phyloP scores from a whole-genome alignment of 176 grass and related monocot genomes.

The Phragmites australis region DNA sequence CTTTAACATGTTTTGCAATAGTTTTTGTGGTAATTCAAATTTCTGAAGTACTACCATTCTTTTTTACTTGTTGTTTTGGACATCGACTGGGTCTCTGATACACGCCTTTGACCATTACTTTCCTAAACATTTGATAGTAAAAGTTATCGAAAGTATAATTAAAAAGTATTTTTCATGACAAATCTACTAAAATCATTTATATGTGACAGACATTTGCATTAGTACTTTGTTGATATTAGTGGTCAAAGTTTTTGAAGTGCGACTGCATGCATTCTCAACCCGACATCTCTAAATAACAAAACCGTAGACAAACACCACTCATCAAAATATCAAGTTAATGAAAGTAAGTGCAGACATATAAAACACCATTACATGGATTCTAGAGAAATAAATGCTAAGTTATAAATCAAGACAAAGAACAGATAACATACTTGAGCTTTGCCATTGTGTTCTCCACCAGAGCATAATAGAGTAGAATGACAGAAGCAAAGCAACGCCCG shows the following conservation, averaged over 20 bases:
- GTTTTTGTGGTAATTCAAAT: background rate
- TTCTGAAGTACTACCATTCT: background rate
- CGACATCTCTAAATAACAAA: background rate
- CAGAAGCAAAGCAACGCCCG: conserved; percentile 77
- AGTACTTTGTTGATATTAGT: background rate
- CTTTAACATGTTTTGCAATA: conserved; percentile 1
- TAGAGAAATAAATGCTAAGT: conserved; percentile 23
- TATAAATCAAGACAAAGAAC: conserved; percentile 37
- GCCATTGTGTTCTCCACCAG: conserved; percentile 99
- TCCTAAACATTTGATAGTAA: background rate
- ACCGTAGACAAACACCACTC: background rate
- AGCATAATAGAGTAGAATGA: conserved; percentile 99
- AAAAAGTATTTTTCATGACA: background rate
- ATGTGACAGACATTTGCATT: background rate
- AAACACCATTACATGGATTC: conserved; percentile 3
- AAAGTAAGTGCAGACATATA: background rate
- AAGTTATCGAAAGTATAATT: background rate
- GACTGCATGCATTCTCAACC: background rate
- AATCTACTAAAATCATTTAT: background rate
- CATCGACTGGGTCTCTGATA: background rate
- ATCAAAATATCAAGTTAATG: background rate
- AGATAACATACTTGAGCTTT: conserved; percentile 90
- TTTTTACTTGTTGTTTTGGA: background rate
- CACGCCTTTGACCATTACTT: background rate
- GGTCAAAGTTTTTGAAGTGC: background rate